Evolutionary conservation across 169 alveolate species (phyloP).

Genomic region (Eimeria zaria): DNA sequence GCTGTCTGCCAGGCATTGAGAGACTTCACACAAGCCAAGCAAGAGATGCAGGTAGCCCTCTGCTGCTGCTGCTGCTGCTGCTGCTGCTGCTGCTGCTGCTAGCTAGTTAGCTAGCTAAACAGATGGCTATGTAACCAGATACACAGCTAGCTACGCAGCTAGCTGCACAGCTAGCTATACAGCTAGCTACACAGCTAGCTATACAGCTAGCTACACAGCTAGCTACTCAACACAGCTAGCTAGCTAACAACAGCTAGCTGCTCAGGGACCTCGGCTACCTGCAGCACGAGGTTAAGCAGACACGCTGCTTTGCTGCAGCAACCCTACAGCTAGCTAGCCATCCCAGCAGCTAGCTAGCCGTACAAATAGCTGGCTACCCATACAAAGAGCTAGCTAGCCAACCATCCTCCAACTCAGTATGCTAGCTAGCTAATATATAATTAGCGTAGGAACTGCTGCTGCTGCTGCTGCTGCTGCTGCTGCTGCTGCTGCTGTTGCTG

Average conservation of each 20-base stretch:
- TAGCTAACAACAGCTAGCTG: constrained; percentile 29
- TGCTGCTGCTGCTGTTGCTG: background rate
- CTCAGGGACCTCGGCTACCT: no score
- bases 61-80: no score
- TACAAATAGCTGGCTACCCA: background rate
- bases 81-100: background rate
- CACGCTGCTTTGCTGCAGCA: no score
- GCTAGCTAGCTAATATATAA: background rate
- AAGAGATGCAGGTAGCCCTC: constrained; percentile 24
- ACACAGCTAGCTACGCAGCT: background rate
- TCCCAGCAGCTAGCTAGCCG: no score
- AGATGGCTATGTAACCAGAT: background rate
- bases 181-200: constrained; percentile 19
- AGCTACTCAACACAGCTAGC: no score
- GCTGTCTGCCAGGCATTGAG: background rate
- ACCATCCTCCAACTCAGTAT: background rate
- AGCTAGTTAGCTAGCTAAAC: constrained; percentile 26
- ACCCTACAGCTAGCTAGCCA: background rate
- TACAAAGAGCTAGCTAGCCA: background rate
- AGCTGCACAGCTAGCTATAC: background rate
- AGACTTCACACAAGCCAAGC: constrained; percentile 2
- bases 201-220: no score
- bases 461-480: constrained; percentile 23
- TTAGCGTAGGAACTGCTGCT: background rate
- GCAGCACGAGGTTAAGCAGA: no score